Percentiles rank a stretch among this genome's conserved stretches.
These are phyloP conservation scores for Candida sphagnicola DNA, from an alignment of 805 yeast species.

Conservation along the genomic window DNA sequence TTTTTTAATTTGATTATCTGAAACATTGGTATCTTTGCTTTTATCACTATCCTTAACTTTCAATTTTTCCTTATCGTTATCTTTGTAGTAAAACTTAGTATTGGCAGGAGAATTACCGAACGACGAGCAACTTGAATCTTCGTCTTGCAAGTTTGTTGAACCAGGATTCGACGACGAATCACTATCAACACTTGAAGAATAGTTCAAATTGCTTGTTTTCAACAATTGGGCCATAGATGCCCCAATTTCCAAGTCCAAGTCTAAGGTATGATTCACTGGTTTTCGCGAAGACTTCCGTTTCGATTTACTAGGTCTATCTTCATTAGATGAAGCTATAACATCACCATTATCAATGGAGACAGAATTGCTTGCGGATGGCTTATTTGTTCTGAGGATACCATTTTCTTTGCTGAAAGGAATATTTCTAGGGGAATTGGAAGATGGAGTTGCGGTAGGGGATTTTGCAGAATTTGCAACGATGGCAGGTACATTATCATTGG, in stretches of 20 bases:
- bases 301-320: neutral
- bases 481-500: too few relatives aligned
- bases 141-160: constrained; percentile 10
- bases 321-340: too few relatives aligned
- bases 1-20: constrained; percentile 7
- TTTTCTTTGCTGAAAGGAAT: too few relatives aligned
- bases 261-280: constrained; percentile 11
- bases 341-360: too few relatives aligned
- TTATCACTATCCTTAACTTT: neutral
- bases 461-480: too few relatives aligned
- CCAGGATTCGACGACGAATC: constrained; percentile 4
- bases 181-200: constrained; percentile 3
- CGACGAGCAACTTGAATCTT: constrained; percentile 25
- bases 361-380: too few relatives aligned
- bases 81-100: constrained; percentile 4
- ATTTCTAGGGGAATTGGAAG: too few relatives aligned
- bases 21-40: too few relatives aligned
- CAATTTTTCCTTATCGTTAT: constrained; percentile 1
- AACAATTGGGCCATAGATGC: constrained; percentile 43
- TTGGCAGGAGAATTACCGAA: constrained; percentile 24
- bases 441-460: too few relatives aligned
- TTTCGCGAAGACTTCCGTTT: constrained; percentile 2
- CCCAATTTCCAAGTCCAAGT: constrained; percentile 40
- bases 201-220: constrained; percentile 5
- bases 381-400: too few relatives aligned